phyloP scores from a whole-genome alignment of 2,329 filamentous ascomycete species.

The Fusarium devonianum region DNA sequence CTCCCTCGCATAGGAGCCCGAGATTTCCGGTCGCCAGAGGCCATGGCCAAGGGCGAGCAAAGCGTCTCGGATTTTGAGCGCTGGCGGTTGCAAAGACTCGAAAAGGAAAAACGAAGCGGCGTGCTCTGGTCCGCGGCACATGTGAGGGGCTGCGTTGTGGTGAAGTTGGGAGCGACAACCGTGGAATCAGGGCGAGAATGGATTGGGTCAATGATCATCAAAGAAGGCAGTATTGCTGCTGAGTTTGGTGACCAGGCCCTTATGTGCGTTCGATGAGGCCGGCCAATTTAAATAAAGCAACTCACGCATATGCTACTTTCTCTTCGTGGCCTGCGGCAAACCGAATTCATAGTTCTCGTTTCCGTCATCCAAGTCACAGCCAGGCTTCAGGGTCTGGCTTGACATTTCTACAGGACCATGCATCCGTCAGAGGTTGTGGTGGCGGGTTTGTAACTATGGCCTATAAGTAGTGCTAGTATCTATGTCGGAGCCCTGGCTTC shows the following conservation, averaged over 20 bases:
- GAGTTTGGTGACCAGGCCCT: constrained; percentile 83
- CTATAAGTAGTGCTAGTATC: no score
- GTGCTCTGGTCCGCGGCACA: constrained; percentile 84
- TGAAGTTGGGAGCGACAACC: constrained; percentile 86
- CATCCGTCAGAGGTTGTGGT: no score
- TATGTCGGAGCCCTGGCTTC: no score
- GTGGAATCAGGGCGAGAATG: constrained; percentile 84
- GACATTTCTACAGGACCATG: no score
- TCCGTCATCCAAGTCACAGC: no score
- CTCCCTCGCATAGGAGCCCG: constrained; percentile 83
- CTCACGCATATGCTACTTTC: no score
- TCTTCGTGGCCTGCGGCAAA: no score
- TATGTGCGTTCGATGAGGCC: constrained; percentile 70
- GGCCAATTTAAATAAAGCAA: no score
- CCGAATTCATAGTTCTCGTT: no score
- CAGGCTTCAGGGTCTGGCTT: no score
- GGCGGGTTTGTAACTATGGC: no score
- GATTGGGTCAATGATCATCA: constrained; percentile 76
- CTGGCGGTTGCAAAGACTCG: constrained; percentile 64
- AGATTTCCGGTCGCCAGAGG: constrained; percentile 71
- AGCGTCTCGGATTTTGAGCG: constrained; percentile 52
- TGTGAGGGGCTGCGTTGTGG: constrained; percentile 82
- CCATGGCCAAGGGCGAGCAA: constrained; percentile 49
- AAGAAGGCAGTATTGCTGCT: constrained; percentile 74
- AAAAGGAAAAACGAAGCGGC: constrained; percentile 64